Percentiles rank a stretch among this genome's conserved stretches.
Conservation (phyloP, 768 basidiomycete species). For the Termitomyces sp. region DNA sequence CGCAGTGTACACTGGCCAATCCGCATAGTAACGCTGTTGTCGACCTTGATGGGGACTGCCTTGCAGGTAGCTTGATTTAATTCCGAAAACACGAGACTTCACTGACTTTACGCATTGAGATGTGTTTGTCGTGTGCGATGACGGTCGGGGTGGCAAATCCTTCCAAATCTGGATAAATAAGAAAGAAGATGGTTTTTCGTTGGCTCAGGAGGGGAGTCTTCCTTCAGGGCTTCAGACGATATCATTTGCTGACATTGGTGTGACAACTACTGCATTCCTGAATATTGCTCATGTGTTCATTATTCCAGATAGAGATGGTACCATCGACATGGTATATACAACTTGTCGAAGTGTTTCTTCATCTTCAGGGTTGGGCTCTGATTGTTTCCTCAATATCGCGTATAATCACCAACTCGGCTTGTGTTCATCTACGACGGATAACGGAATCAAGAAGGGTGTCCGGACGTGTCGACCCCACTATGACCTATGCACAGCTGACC, state of each 20-base stretch:
- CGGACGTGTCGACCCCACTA: slow-evolving; percentile 70
- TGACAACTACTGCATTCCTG: slow-evolving; percentile 4
- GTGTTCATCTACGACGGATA: slow-evolving; percentile 56
- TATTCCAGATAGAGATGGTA: slow-evolving; percentile 82
- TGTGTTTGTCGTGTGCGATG: slow-evolving; percentile 83
- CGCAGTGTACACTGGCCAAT: slow-evolving; percentile 71
- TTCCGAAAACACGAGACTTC: neutral
- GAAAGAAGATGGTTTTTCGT: slow-evolving; percentile 67
- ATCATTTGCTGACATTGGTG: slow-evolving; percentile 90
- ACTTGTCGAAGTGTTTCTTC: slow-evolving; percentile 72
- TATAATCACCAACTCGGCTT: slow-evolving; percentile 89
- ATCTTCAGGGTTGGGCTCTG: slow-evolving; percentile 63
- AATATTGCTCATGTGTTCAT: neutral
- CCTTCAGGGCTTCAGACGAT: slow-evolving; percentile 76
- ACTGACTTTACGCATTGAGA: slow-evolving; percentile 38
- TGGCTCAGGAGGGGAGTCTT: slow-evolving; percentile 62
- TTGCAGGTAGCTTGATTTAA: slow-evolving; percentile 55
- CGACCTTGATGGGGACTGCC: slow-evolving; percentile 93
- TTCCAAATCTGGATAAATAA: slow-evolving; percentile 94
- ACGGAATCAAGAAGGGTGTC: slow-evolving; percentile 42
- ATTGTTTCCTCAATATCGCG: slow-evolving; percentile 85
- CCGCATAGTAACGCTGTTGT: slow-evolving; percentile 95
- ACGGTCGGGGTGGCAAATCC: slow-evolving; percentile 48
- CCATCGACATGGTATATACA: slow-evolving; percentile 91
- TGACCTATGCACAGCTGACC: slow-evolving; percentile 78